Base-by-base conservation (phyloP, 129 eudicot species). In the Artemisia tridentata region DNA sequence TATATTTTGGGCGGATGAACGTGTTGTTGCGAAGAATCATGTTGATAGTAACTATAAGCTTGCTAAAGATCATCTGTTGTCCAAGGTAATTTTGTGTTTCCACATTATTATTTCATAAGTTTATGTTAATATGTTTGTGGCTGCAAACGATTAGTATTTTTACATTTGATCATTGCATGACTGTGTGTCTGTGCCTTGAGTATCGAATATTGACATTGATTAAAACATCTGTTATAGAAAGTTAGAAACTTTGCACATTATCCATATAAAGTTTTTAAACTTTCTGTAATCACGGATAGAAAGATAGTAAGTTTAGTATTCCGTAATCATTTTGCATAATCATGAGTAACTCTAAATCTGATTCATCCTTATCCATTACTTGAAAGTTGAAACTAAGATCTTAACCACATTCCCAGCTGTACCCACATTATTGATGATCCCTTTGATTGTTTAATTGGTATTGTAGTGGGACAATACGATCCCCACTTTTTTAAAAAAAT, bases 1-100 rank as follows among this genome's bases (percentile, higher is more conserved):
- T 73, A 84, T 92, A 61, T 89, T 86, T 78, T 92, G 96, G 96
- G 95, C 78, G 2, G 98, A 92, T 69, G 98, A 92, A 76, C 96
- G 96, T n/a, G 95, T 85, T n/a, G 96, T 92, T 46, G 80, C 91
- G 0, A 88, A 92, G 71, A 89, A 27, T 68, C 98, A 92, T 54
- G 81, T 78, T 14, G 96, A 92, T 67, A 88, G 98, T 79, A 92
- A 92, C 83, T 92, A 88, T 73, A 92, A 89, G 83, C 86, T 92
- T 43, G 91, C 95, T 5, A 92, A 92, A 82, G 96, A 92, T 57
- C 80, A 78, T 51, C 79, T 92, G 57, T 77, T 92, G 73, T 82
- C 89, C 49, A 92, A 89, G 98, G 98, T 92, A 80, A 67, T 31
- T 11, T 25, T 20, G 20, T 45, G 48, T 60, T 60, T 58, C 0